A percentile compares a stretch with the other conserved stretches of the same genome.
phyloP scores from a whole-genome alignment of 164 flowering plant species.

The Taxillus chinensis region DNA sequence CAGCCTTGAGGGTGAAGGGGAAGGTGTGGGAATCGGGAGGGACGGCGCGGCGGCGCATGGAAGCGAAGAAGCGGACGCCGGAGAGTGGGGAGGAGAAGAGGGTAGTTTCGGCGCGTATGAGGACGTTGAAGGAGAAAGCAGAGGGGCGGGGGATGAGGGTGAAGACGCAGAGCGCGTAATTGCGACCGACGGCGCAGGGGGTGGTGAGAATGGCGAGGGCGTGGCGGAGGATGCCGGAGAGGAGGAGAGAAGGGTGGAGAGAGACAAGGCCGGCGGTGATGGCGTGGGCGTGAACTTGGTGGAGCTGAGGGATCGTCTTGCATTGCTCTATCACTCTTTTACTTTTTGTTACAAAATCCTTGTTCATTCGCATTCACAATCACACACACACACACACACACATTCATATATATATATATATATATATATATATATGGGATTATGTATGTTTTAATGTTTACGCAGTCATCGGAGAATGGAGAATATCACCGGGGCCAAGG shows the following conservation, averaged over 20 bases:
- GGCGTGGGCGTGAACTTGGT: slow-evolving; percentile 53
- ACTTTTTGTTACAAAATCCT: too few relatives aligned
- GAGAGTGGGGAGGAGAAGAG: slow-evolving; percentile 31
- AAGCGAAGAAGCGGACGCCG: slow-evolving; percentile 35
- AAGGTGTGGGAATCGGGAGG: slow-evolving; percentile 59
- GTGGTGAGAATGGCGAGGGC: slow-evolving; percentile 1
- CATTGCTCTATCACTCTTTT: slow-evolving; percentile 15
- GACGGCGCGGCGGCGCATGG: slow-evolving; percentile 36
- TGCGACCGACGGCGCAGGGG: slow-evolving; percentile 1
- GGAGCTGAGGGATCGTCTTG: slow-evolving; percentile 39
- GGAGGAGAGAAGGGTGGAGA: slow-evolving; percentile 14
- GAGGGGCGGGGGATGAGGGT: slow-evolving; percentile 38
- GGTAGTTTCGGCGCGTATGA: slow-evolving; percentile 38
- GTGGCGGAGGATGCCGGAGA: not conserved
- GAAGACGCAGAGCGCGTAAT: slow-evolving; percentile 40
- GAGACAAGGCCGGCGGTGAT: slow-evolving; percentile 31
- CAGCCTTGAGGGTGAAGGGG: slow-evolving; percentile 57
- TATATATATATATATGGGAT: too few relatives aligned
- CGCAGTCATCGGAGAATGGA: too few relatives aligned
- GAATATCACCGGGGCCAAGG: too few relatives aligned
- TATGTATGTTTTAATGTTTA: too few relatives aligned
- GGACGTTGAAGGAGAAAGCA: slow-evolving; percentile 49
- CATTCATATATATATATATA: too few relatives aligned
- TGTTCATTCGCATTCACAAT: too few relatives aligned
- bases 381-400: too few relatives aligned